Base-by-base conservation (phyloP, 257 asterid species). In the Eustoma russellianum region DNA sequence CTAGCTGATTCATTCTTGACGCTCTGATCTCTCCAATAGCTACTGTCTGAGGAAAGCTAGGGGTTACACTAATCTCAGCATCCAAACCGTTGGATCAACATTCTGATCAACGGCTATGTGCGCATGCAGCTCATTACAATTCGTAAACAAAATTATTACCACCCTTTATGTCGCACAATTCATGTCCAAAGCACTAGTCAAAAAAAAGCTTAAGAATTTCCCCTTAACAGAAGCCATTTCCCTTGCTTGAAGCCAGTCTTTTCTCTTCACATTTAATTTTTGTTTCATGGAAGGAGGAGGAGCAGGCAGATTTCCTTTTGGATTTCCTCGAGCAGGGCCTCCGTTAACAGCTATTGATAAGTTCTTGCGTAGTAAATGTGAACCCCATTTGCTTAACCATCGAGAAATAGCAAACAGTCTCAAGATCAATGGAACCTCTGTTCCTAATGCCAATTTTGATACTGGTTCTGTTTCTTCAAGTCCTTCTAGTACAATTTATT, bases 81-180 rank as follows among this genome's bases (percentile, higher is more conserved):
- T 46, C 61, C 63, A 46, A 61, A 41, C 91, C 91, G 53, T 81
- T 67, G 70, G 91, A 84, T 79, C 30, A 17, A 1, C 12, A 17
- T 38, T n/a, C 6, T n/a, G 13, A 74, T 79, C 74, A 64, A 79
- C 68, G 82, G 83, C 17, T 56, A 68, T 2, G 9, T 58, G 45
- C 60, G 48, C 80, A 64, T 72, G 70, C 71, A 76, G n/a, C 68
- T 61, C 15, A 46, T 17, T 73, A 65, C 59, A 69, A 67, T 52
- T 61, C 54, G 13, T 44, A 18, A 18, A 46, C 55, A 60, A 68
- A 46, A 55, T 76, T 53, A 63, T 38, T 33, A 45, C 51, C 70
- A 50, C 50, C 49, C 28, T 41, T 65, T 5, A 19, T 13, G 24
- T 5, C 53, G 46, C 13, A 52, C 44, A 16, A 52, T 33, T 57